These are phyloP conservation scores for Ceratobasidium theobromae DNA, from an alignment of 1,284 basidiomycete species.

Conservation along the genomic window DNA sequence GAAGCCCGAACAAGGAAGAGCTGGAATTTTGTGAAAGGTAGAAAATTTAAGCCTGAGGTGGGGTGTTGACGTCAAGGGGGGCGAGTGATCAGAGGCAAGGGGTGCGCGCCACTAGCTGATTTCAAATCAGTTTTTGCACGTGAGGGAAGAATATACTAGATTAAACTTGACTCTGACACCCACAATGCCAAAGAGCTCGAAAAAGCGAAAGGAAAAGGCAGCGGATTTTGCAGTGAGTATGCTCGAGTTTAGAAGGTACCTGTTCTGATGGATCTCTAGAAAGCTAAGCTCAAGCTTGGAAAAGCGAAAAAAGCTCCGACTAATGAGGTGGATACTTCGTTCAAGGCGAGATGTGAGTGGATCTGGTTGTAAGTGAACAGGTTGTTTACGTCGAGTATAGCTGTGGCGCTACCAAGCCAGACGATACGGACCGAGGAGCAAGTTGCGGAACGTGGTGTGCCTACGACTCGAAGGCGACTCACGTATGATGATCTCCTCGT, in stretches of 20 bases:
- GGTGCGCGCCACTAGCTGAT: background rate
- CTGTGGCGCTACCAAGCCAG: conserved; percentile 87
- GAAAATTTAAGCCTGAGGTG: too few species aligned
- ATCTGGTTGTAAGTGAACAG: background rate
- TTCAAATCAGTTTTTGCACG: background rate
- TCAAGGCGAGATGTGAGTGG: conserved; percentile 84
- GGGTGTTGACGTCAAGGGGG: too few species aligned
- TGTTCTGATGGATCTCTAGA: conserved; percentile 52
- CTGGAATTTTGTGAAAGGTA: too few species aligned
- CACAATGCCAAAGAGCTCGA: conserved; percentile 80
- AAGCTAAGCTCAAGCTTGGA: conserved; percentile 94
- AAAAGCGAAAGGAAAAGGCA: conserved; percentile 82
- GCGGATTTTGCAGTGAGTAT: conserved; percentile 79
- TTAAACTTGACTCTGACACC: conserved; percentile 15
- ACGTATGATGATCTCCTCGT: conserved; percentile 77
- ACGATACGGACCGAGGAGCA: conserved; percentile 60
- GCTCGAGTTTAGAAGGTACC: background rate
- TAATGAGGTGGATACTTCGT: conserved; percentile 93
- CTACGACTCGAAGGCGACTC: conserved; percentile 75
- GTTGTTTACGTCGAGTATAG: conserved; percentile 48
- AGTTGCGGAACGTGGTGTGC: conserved; percentile 49
- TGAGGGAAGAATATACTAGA: too few species aligned
- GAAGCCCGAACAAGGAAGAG: too few species aligned
- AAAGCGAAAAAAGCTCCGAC: conserved; percentile 83
- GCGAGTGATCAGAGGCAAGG: too few species aligned